Conservation (phyloP, 1,284 basidiomycete species). For the Anthracocystis setariae region DNA sequence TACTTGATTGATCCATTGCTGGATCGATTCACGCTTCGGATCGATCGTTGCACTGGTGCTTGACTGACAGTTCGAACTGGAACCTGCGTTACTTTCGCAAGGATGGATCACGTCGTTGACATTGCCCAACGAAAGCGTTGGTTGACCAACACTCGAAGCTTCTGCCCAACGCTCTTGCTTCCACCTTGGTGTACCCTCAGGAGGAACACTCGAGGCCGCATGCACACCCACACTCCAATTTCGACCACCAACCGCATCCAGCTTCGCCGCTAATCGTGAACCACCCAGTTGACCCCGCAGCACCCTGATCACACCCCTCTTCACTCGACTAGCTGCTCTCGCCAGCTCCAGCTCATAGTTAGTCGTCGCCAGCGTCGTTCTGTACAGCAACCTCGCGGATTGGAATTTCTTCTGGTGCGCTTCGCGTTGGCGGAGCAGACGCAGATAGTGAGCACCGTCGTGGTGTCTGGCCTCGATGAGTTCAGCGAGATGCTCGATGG, state of each 20-base stretch:
- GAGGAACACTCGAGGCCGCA: background rate
- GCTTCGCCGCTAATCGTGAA: background rate
- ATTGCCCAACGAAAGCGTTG: constrained; percentile 17
- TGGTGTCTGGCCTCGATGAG: background rate
- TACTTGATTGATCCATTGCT: background rate
- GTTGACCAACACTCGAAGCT: background rate
- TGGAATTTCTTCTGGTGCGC: background rate
- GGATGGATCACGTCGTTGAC: constrained; percentile 7
- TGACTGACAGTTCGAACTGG: background rate
- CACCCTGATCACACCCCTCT: background rate
- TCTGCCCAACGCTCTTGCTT: too few relatives aligned
- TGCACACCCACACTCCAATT: background rate
- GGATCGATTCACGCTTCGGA: background rate
- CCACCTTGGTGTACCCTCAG: background rate
- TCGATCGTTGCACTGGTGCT: background rate
- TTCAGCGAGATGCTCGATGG: too few relatives aligned
- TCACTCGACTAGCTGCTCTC: background rate
- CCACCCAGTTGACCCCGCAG: background rate
- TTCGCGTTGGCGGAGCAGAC: background rate
- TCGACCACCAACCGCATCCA: too few relatives aligned
- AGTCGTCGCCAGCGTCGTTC: background rate
- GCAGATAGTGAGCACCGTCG: background rate
- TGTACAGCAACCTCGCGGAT: background rate
- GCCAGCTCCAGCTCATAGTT: background rate
- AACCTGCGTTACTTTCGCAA: background rate